Conservation (phyloP, 805 yeast species). For the Isabelozyma rhagii region DNA sequence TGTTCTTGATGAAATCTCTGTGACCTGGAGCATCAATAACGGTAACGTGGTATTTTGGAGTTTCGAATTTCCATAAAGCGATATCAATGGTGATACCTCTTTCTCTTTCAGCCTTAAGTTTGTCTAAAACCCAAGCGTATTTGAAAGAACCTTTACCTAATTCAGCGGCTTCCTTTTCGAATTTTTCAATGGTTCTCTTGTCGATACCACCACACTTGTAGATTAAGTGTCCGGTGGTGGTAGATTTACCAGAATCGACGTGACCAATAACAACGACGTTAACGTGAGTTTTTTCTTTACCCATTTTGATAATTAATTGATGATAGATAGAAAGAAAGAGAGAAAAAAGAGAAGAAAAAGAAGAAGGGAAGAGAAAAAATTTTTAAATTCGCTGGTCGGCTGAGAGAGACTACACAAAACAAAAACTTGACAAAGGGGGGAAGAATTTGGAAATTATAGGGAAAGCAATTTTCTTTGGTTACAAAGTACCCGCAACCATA, state of each 20-base stretch:
- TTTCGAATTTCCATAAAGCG: too few species aligned
- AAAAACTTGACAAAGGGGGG: not conserved
- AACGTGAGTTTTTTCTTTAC: constrained; percentile 96
- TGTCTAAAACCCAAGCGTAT: too few species aligned
- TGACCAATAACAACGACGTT: constrained; percentile 99
- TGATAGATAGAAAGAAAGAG: not conserved
- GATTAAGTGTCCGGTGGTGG: too few species aligned
- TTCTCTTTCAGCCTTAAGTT: too few species aligned
- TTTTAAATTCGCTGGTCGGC: not conserved
- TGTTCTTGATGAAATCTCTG: too few species aligned
- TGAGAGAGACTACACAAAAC: not conserved
- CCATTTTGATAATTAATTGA: constrained; percentile 38
- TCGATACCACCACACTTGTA: too few species aligned
- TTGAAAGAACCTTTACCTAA: too few species aligned
- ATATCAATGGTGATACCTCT: too few species aligned
- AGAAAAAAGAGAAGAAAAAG: constrained; percentile 5
- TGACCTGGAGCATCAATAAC: too few species aligned
- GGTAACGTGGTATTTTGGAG: too few species aligned
- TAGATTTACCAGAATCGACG: constrained; percentile 94
- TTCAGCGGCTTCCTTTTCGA: too few species aligned
- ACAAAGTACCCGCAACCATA: not conserved
- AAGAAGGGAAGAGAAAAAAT: constrained; percentile 2
- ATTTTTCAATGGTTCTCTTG: too few species aligned
- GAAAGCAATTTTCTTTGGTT: not conserved
- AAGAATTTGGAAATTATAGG: not conserved